Base-by-base conservation (phyloP, 1,284 basidiomycete genomes). In the Phylloporus sp. region DNA sequence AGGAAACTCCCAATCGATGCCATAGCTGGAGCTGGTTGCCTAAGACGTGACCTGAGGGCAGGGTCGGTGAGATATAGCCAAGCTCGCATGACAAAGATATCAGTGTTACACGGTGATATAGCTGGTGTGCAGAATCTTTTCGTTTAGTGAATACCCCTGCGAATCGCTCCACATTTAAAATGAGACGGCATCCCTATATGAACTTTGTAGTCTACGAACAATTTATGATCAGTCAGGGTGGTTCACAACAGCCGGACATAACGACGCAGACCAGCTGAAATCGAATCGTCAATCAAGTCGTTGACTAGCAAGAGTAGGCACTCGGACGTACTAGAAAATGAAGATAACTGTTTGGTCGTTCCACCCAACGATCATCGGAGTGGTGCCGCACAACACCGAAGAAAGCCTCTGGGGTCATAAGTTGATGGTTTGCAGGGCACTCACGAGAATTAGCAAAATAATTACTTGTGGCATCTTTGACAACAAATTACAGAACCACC, bases 141-240 rank as follows among this genome's bases (percentile, higher is more conserved):
- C 63, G 4, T 67, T 58, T 12, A 4, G 52, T 26, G 31, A 0
- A n/a, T 54, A 39, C 17, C 20, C 8, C 60, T 15, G 62, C 62
- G 10, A 72, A 71, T 28, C 40, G 44, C 47, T 68, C 64, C 69
- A 65, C 69, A 22, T 67, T 65, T 34, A 70, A 47, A 31, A 71
- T 58, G 20, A 69, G 63, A 37, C 56, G 61, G 52, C 62, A 67
- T 3, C 69, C 71, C 72, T 72, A 46, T 26, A 18, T 40, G 15
- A 46, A 3, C 28, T 28, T 13, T 20, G 17, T 7, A 18, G 13
- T 10, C 49, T 15, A 15, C 37, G 5, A 8, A 24, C 31, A 34
- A 15, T 11, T 34, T 32, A 5, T 13, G 37, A 50, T 47, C 24
- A n/a, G 22, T 6, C 31, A 24, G 22, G 4, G 28, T 28, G 29